Conservation (phyloP, 225 moss, liverwort and hornwort species). For the Straminergon stramineum region DNA sequence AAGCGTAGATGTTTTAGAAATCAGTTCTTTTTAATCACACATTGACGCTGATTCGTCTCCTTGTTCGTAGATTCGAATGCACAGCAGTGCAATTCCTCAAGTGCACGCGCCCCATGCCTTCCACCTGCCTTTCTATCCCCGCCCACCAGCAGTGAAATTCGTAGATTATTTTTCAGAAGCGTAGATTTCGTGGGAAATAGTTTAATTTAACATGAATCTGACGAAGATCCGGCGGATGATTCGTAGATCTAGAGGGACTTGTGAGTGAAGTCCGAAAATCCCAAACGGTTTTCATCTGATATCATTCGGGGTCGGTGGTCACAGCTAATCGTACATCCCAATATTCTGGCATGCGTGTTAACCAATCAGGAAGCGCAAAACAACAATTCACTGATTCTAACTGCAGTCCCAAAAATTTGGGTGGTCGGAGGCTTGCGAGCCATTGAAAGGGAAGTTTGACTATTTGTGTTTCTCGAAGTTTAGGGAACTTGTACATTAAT, state of each 20-base stretch:
- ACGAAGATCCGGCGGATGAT: accelerated
- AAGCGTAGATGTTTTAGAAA: not conserved
- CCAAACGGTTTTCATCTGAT: not conserved
- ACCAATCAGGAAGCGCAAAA: too few species aligned
- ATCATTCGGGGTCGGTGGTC: too few species aligned
- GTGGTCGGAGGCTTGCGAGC: too few species aligned
- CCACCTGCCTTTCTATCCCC: not conserved
- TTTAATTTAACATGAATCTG: accelerated
- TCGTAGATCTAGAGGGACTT: not conserved
- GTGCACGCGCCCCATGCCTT: not conserved
- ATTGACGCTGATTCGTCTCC: not conserved
- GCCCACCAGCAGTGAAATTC: not conserved
- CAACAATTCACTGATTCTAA: too few species aligned
- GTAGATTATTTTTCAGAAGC: accelerated
- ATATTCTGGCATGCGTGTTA: too few species aligned
- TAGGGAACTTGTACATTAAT: too few species aligned
- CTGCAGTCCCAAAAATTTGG: too few species aligned
- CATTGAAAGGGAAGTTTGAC: too few species aligned
- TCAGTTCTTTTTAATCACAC: not conserved
- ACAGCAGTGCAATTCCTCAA: too few species aligned
- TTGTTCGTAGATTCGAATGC: not conserved
- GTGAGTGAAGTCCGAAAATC: not conserved
- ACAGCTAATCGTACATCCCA: too few species aligned
- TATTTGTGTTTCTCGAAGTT: too few species aligned
- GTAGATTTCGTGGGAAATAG: not conserved